Conservation (phyloP, 805 yeast species). For the Cephaloascus fragrans region DNA sequence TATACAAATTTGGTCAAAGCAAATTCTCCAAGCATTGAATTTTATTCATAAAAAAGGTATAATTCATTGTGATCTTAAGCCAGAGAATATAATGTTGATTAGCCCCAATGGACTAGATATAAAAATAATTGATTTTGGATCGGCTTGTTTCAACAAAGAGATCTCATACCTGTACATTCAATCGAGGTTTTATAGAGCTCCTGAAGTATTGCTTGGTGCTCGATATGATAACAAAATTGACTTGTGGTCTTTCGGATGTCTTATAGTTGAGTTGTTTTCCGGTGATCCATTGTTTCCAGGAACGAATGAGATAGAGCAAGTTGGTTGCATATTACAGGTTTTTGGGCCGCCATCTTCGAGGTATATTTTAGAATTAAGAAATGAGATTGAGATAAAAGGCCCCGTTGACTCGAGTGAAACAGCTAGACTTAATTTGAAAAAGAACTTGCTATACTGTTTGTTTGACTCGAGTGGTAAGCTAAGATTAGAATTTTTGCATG, state of each 20-base stretch:
- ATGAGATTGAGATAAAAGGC: constrained; percentile 23
- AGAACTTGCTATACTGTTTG: constrained; percentile 23
- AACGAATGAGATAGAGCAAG: constrained; percentile 36
- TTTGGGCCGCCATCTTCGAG: constrained; percentile 38
- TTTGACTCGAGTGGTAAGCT: constrained; percentile 29
- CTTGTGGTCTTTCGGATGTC: constrained; percentile 39
- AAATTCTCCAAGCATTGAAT: constrained; percentile 50
- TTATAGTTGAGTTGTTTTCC: constrained; percentile 24
- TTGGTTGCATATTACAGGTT: constrained; percentile 29
- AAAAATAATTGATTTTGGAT: constrained; percentile 77
- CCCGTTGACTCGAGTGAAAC: constrained; percentile 14
- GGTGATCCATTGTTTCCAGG: constrained; percentile 38
- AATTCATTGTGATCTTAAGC: constrained; percentile 81
- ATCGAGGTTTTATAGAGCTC: constrained; percentile 71
- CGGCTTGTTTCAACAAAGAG: constrained; percentile 39
- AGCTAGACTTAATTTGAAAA: constrained; percentile 5
- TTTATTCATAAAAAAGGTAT: constrained; percentile 47
- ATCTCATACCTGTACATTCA: constrained; percentile 41
- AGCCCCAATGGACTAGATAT: constrained; percentile 34
- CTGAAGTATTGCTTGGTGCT: constrained; percentile 65
- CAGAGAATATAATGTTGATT: constrained; percentile 65
- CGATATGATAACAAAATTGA: constrained; percentile 45
- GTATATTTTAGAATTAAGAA: constrained; percentile 27
- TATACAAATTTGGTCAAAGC: constrained; percentile 36
- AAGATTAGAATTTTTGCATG: constrained; percentile 21